A percentile compares a stretch with the other conserved stretches of the same genome.
These are phyloP conservation scores for Petunia secreta DNA, from an alignment of 257 asterid genomes.

Conservation along the genomic window DNA sequence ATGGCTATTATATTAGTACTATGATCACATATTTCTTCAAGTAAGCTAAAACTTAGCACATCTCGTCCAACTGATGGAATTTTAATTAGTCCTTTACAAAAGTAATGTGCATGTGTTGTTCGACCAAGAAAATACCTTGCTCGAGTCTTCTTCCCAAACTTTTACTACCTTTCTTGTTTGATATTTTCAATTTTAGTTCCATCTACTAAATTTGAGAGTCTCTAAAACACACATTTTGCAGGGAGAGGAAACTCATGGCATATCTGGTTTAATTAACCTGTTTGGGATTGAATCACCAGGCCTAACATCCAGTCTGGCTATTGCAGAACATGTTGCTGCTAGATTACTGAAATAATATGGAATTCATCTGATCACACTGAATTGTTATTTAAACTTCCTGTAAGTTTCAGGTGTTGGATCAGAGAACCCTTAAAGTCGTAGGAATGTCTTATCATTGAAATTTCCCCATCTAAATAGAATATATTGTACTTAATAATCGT, in stretches of 20 bases:
- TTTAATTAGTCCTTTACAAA: neutral
- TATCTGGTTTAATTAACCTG: constrained; percentile 67
- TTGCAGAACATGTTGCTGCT: constrained; percentile 74
- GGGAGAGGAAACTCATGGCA: constrained; percentile 71
- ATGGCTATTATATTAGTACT: neutral
- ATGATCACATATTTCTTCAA: neutral
- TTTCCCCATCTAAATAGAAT: neutral
- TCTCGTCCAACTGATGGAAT: neutral
- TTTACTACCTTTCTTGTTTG: constrained; percentile 1
- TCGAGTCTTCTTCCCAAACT: accelerated
- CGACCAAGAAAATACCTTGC: neutral
- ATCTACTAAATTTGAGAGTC: neutral
- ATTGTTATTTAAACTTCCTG: neutral
- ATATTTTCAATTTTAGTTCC: neutral
- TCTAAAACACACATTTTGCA: constrained; percentile 27
- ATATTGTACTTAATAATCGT: neutral
- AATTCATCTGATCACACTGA: neutral
- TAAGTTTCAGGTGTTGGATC: neutral
- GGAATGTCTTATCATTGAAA: neutral
- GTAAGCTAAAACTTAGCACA: neutral
- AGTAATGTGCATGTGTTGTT: neutral
- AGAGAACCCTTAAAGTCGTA: neutral
- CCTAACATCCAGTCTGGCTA: constrained; percentile 74
- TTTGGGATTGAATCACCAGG: constrained; percentile 95
- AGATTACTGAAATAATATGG: constrained; percentile 28